A percentile compares a stretch with the other conserved stretches of the same genome.
Conservation (phyloP, 1,139 yeast genomes). For the Ashbya aceris region DNA sequence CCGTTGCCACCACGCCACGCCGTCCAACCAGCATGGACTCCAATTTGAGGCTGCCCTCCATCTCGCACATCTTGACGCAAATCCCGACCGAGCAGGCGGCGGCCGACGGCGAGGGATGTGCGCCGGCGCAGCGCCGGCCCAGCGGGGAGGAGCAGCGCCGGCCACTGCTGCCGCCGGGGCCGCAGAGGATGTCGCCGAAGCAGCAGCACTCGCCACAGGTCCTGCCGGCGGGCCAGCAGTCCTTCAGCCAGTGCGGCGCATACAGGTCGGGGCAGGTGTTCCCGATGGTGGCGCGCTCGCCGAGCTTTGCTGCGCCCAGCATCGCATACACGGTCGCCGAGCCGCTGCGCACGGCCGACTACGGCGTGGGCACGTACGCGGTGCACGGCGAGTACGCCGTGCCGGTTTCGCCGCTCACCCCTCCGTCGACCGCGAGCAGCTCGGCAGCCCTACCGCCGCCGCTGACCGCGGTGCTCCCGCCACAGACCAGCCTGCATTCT, state of each 20-base stretch:
- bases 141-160: constrained; percentile 1
- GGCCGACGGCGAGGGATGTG: no score
- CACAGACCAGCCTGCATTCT: neutral
- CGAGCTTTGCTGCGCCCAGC: no score
- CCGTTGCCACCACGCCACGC: no score
- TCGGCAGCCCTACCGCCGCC: no score
- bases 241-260: no score
- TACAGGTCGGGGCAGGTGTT: no score
- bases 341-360: no score
- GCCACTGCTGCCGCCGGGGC: constrained; percentile 2
- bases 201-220: neutral
- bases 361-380: no score
- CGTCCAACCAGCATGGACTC: neutral
- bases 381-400: no score
- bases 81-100: neutral
- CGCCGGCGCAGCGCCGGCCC: no score
- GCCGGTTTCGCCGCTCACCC: constrained; percentile 3
- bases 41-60: constrained; percentile 1
- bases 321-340: no score
- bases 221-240: constrained; percentile 2
- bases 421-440: neutral
- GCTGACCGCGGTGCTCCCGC: neutral
- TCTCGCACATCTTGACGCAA: constrained; percentile 2
- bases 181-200: neutral
- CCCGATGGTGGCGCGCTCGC: no score